Base-by-base conservation (phyloP, 2,329 filamentous ascomycete species). In the Trichoderma simmonsii region DNA sequence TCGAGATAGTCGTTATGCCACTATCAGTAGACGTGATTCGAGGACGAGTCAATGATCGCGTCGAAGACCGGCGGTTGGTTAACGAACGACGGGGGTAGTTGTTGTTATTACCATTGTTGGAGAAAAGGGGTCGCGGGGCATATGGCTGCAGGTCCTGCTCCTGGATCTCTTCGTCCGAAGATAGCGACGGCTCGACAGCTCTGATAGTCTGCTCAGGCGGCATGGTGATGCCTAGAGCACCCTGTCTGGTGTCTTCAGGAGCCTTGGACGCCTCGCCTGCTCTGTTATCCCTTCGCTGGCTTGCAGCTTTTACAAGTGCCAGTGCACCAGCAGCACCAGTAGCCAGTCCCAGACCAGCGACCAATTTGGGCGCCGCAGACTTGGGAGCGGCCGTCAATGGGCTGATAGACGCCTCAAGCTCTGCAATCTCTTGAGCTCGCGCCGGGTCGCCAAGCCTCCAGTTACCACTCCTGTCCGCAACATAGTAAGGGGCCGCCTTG, bases 401-500 rank as follows among this genome's bases (percentile, higher is more conserved):
- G 11, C 60, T 66, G 14, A 73, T 74, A 15, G 75, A 74, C 7
- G 72, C 72, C 43, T 74, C 73, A 36, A 78, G 75, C 73, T 79
- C 78, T 24, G 76, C 78, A 59, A 78, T 72, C 63, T 76, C 73
- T 43, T 75, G 74, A 21, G 76, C 75, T 43, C 78, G 78, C 57
- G 79, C 79, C 6, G 80, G 74, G 72, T 83, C 84, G 43, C 82
- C 82, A 8, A 87, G 80, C 18, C 86, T 82, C 87, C 87, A 88
- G 75, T 88, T 88, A 1, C 86, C 85, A 74, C 82, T 81, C 76
- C 82, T 84, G 75, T 89, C 86, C 39, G 86, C 83, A 61, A 87
- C 82, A 74, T 87, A 88, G 59, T 83, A 82, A 0, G 84, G 83
- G 3, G 82, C 81, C 0, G 84, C 83, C 2, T 85, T 85, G 54